Base-by-base conservation (phyloP, 2,329 filamentous ascomycete species). In the Trichoderma breve region DNA sequence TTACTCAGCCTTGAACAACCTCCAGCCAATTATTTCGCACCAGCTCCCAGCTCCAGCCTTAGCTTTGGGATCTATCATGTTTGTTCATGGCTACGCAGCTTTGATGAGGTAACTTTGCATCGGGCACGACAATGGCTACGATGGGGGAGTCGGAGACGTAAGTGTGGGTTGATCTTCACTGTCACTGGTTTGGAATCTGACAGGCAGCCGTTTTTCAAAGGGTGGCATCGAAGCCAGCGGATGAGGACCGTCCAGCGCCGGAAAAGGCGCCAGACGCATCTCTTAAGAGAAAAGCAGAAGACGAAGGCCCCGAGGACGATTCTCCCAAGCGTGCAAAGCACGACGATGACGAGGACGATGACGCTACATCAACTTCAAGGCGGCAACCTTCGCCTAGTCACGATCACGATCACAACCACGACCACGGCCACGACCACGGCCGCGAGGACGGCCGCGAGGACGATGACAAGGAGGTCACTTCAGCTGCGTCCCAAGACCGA, bases 271-370 rank as follows among this genome's bases (percentile, higher is more conserved):
- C 77, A 5, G 73, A 72, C 0, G 74, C 76, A 8, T 30, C 26
- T 2, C 71, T 76, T 3, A 82, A 82, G 72, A 76, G 80, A 71
- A 82, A 80, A 58, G 78, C 75, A 8, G 77, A 77, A 12, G 63
- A 71, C 3, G 74, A 73, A 18, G 7, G 28, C 30, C 72, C 73
- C 30, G 75, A 70, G 47, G 75, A 76, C 7, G 72, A 51, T 12
- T 70, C 71, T 21, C 73, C 75, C 14, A 81, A 80, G 72, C 77
- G 80, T 51, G 73, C 73, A 8, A 76, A 74, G 58, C 78, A 75
- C 18, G 73, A 76, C 53, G 75, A 75, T 47, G 67, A 76, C 62
- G 73, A 75, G 26, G 61, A 55, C 62, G 73, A 75, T 26, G 61
- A 51, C 36, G 71, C 24, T 24, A 60, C 62, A 8, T 4, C 62